Conservation (phyloP, 1,139 yeast genomes). For the Nadsonia commutata region DNA sequence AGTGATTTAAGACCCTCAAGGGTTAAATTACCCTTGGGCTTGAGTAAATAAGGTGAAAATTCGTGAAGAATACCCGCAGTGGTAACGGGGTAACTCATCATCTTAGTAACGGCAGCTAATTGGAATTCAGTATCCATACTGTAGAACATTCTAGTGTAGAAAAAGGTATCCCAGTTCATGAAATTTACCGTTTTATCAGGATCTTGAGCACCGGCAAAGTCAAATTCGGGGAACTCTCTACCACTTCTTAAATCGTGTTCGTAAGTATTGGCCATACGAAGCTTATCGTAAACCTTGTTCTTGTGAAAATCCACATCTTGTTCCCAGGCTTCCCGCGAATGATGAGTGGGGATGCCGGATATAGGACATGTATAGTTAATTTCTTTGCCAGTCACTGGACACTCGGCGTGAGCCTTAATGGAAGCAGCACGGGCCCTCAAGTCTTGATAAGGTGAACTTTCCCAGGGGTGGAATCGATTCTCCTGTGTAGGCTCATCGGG, state of each 20-base stretch:
- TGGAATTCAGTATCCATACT: constrained; percentile 97
- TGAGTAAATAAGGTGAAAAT: constrained; percentile 66
- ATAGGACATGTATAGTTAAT: constrained; percentile 81
- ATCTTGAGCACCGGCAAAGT: constrained; percentile 73
- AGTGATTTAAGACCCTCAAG: constrained; percentile 85
- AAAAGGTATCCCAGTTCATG: constrained; percentile 80
- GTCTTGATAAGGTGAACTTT: constrained; percentile 78
- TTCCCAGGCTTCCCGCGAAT: constrained; percentile 80
- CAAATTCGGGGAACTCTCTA: constrained; percentile 86
- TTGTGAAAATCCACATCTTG: constrained; percentile 60
- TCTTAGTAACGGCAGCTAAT: constrained; percentile 87
- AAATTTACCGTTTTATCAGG: constrained; percentile 66
- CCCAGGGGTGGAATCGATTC: constrained; percentile 73
- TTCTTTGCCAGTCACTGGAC: constrained; percentile 77
- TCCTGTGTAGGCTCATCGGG: constrained; percentile 50
- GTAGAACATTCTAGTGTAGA: constrained; percentile 82
- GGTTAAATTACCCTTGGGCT: constrained; percentile 78
- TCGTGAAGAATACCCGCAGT: constrained; percentile 73
- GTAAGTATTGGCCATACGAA: constrained; percentile 77
- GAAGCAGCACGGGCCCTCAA: constrained; percentile 83
- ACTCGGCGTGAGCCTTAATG: constrained; percentile 72
- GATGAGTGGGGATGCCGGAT: constrained; percentile 95
- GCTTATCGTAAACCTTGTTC: constrained; percentile 48
- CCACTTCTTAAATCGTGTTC: constrained; percentile 94
- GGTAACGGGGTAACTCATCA: constrained; percentile 84